Evolutionary conservation across 176 grass and related monocot species (phyloP).

Genomic region (Dactylis glomerata): DNA sequence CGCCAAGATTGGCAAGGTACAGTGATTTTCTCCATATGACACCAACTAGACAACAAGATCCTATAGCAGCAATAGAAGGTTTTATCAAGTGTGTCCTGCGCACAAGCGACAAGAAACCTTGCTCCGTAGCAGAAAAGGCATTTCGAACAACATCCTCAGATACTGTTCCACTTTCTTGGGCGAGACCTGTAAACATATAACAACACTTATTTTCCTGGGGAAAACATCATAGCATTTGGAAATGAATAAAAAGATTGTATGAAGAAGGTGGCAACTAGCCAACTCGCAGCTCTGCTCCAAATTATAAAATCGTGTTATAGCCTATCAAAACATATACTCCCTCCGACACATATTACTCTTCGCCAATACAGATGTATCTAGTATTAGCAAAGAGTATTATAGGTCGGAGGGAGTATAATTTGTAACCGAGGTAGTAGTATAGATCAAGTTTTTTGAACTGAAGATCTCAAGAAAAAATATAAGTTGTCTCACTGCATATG

Average conservation of each 20-base stretch:
- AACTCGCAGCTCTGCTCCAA: too few species aligned
- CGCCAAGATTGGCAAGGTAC: constrained; percentile 88
- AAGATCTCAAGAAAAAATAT: background rate
- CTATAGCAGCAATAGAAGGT: constrained; percentile 80
- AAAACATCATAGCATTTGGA: background rate
- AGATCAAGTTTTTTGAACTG: too few species aligned
- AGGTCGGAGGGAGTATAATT: too few species aligned
- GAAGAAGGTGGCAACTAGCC: background rate
- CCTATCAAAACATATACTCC: too few species aligned
- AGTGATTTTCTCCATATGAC: constrained; percentile 84
- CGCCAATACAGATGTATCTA: too few species aligned
- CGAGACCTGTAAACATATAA: constrained; percentile 47
- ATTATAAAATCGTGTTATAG: too few species aligned
- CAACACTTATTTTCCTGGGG: background rate
- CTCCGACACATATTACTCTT: too few species aligned
- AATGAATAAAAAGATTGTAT: background rate
- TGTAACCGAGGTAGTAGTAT: too few species aligned
- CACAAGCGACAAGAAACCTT: constrained; percentile 84
- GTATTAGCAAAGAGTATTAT: too few species aligned
- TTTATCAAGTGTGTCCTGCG: constrained; percentile 85
- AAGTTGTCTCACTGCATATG: background rate
- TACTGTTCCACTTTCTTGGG: constrained; percentile 70
- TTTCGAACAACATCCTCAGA: constrained; percentile 84
- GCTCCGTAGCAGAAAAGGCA: constrained; percentile 86
- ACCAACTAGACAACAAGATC: constrained; percentile 91